Conservation (phyloP, 2,329 filamentous ascomycete genomes). For the Knufia petricola region DNA sequence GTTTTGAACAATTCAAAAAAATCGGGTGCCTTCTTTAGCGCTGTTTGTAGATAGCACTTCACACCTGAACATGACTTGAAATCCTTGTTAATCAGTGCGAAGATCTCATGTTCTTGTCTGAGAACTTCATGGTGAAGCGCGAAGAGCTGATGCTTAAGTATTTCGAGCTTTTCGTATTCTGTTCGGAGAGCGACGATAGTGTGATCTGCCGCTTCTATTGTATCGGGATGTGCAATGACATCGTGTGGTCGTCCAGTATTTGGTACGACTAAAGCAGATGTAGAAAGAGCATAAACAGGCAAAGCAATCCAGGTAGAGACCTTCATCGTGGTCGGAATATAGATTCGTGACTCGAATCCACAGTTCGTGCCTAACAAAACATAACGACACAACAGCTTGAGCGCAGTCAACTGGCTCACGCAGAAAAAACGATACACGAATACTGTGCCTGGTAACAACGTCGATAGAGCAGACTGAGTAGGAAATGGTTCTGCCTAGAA, state of each 20-base stretch:
- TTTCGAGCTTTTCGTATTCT: conserved; percentile 24
- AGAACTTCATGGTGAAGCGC: conserved; percentile 23
- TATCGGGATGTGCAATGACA: conserved; percentile 14
- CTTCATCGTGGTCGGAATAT: conserved; percentile 1
- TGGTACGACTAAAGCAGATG: conserved; percentile 6
- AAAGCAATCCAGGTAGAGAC: not conserved
- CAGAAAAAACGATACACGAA: not conserved
- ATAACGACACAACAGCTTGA: conserved; percentile 1
- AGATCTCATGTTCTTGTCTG: conserved; percentile 24
- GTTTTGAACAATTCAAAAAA: conserved; percentile 24
- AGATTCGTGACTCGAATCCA: not conserved
- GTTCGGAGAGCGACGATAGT: conserved; percentile 16
- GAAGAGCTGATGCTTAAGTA: conserved; percentile 22
- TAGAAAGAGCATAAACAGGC: conserved; percentile 3
- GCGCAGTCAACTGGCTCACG: conserved; percentile 2
- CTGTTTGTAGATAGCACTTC: conserved; percentile 26
- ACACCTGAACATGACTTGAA: conserved; percentile 23
- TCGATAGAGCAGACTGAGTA: not conserved
- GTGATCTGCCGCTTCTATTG: not conserved
- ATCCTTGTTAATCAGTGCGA: conserved; percentile 24
- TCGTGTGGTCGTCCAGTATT: not conserved
- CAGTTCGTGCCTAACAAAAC: not conserved
- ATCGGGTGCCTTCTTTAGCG: conserved; percentile 25
- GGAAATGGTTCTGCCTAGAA: conserved; percentile 9
- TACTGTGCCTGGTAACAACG: not conserved